These are phyloP conservation scores for Cladosporium colombiae DNA, from an alignment of 2,329 filamentous ascomycete species.

Conservation along the genomic window DNA sequence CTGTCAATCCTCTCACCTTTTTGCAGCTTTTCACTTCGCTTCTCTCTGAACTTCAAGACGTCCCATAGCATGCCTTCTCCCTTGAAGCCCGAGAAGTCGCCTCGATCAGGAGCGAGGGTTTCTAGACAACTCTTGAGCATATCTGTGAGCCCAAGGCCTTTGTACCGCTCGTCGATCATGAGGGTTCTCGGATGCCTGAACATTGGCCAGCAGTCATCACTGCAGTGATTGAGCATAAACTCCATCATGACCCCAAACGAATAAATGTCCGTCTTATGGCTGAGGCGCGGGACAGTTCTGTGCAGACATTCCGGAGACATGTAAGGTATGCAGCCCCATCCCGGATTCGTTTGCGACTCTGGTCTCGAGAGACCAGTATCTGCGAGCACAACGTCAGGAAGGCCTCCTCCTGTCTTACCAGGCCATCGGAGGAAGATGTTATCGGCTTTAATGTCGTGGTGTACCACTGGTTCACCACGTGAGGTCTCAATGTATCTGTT, in stretches of 20 bases:
- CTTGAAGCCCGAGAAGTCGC: not conserved
- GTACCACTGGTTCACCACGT: not conserved
- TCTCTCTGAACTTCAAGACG: not conserved
- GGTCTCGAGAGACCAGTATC: not conserved
- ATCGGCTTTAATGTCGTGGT: not conserved
- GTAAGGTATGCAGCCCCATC: not conserved
- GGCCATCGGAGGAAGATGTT: not conserved
- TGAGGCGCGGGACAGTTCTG: not conserved
- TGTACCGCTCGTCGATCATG: not conserved
- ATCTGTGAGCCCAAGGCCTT: slow-evolving; percentile 1
- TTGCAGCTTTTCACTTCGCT: not conserved
- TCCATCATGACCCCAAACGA: slow-evolving; percentile 1
- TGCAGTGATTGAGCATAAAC: not conserved
- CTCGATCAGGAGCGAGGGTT: not conserved
- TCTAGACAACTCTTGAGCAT: not conserved
- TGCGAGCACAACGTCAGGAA: slow-evolving; percentile 6
- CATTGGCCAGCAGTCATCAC: not conserved
- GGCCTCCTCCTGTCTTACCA: not conserved
- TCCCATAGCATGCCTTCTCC: not conserved
- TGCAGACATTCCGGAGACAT: slow-evolving; percentile 2
- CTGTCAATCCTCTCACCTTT: not conserved
- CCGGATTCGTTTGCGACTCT: not conserved
- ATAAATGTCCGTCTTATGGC: slow-evolving; percentile 4
- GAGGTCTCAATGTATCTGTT: not conserved
- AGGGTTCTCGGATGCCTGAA: not conserved